A percentile compares a stretch with the other conserved stretches of the same genome.
Evolutionary conservation across 306 rosid genomes (phyloP).

Genomic region (Sicyos edulis): DNA sequence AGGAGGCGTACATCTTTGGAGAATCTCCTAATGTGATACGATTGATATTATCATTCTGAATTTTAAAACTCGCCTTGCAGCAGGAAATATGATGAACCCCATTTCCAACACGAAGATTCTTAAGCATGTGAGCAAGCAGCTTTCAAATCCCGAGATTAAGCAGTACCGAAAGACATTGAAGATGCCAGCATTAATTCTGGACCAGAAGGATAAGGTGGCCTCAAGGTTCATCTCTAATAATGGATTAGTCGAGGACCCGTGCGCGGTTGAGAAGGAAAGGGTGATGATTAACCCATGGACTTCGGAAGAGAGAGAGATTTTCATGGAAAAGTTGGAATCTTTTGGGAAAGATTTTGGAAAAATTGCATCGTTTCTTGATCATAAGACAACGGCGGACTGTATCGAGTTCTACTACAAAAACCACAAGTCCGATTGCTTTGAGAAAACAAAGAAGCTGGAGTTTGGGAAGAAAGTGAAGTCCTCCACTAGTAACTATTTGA

Average conservation of each 20-base stretch:
- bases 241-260: constrained; percentile 83
- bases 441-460: constrained; percentile 49
- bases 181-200: constrained; percentile 87
- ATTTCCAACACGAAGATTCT: constrained; percentile 53
- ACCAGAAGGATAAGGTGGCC: constrained; percentile 54
- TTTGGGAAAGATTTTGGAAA: constrained; percentile 76
- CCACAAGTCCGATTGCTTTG: constrained; percentile 79
- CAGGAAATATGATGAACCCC: constrained; percentile 52
- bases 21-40: constrained; percentile 21
- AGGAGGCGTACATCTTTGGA: constrained; percentile 19
- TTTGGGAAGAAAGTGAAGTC: constrained; percentile 51
- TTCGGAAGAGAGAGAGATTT: constrained; percentile 55
- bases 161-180: constrained; percentile 48
- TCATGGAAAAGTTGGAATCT: constrained; percentile 56
- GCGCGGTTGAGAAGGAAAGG: constrained; percentile 76
- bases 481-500: constrained; percentile 41
- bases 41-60: constrained; percentile 17
- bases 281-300: constrained; percentile 81
- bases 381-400: constrained; percentile 98
- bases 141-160: constrained; percentile 52
- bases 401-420: constrained; percentile 89
- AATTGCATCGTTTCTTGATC: constrained; percentile 77
- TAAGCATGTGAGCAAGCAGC: constrained; percentile 58
- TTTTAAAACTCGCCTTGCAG: constrained; percentile 30
- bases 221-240: constrained; percentile 67